Conservation (phyloP, 345 rosid genomes). For the Linum tenue region DNA sequence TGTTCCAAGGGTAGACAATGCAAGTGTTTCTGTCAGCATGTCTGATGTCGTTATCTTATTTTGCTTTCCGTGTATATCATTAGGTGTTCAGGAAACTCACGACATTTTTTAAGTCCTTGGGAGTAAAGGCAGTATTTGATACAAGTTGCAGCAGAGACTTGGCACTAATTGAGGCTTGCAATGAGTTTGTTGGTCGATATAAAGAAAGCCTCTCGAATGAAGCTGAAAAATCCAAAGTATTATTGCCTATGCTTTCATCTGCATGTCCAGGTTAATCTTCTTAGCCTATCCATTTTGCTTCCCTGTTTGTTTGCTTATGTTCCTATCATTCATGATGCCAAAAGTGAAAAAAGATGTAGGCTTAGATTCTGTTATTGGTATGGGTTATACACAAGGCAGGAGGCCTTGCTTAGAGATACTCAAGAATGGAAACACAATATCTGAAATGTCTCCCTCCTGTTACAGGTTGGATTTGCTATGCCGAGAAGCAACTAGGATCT, state of each 20-base stretch:
- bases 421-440: background rate
- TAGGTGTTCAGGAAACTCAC: constrained; percentile 77
- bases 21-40: background rate
- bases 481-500: constrained; percentile 85
- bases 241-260: constrained; percentile 76
- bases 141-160: constrained; percentile 76
- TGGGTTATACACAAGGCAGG: background rate
- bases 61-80: constrained; percentile 1
- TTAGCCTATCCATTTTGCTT: background rate
- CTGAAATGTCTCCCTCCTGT: constrained; percentile 13
- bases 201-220: constrained; percentile 31
- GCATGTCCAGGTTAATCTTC: constrained; percentile 75
- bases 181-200: constrained; percentile 68
- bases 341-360: background rate
- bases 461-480: constrained; percentile 98
- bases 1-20: background rate
- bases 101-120: constrained; percentile 68
- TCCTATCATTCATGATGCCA: background rate
- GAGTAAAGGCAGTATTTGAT: constrained; percentile 82
- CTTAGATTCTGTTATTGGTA: background rate
- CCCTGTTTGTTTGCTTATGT: background rate
- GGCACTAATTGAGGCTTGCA: constrained; percentile 72
- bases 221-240: constrained; percentile 27
- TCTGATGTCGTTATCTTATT: background rate
- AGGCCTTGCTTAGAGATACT: background rate